Base-by-base conservation (phyloP, 352 stramenopile genomes). In the Phytophthora rubi region DNA sequence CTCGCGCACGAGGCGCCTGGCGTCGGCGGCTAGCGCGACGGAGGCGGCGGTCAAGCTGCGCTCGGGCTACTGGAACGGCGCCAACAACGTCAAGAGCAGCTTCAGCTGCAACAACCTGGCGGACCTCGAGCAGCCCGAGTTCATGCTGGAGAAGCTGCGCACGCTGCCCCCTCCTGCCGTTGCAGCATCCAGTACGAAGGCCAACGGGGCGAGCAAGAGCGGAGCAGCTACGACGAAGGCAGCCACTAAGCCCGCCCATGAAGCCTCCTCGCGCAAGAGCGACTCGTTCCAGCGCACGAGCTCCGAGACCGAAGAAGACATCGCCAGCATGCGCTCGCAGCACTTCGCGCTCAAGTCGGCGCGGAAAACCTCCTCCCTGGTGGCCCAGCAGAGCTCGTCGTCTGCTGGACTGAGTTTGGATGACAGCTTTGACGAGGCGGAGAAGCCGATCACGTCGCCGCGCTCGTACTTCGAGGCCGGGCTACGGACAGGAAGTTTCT, bases 71-170 rank as follows among this genome's bases (percentile, higher is more conserved):
- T 92, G 86, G 86, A 91, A 92, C 53, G 80, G 77, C 35, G 59
- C 74, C 21, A 89, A 80, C 59, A 92, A 89, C 65, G 75, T 92
- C 55, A 93, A 87, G 61, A 92, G 82, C 72, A 93, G 86, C 72
- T 91, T 91, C 45, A 93, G 86, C 59, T 92, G 82, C 79, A 93
- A 93, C 71, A 93, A 93, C 54, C 56, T 93, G 18, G 62, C 82
- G 3, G 86, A 93, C 45, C 80, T 92, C 37, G 86, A 91, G 64
- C 70, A 79, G 10, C 76, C 74, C 9, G 82, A 82, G 30, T 56
- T 86, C 7, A 28, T 76, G 52, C 66, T 89, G 39, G 79, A 90
- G 51, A 69, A 75, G 30, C 45, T 74, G 30, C 63, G 68, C 44
- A 64, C 72, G 63, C 58, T 73, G 35, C 59, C 68, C 21, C 23